Base-by-base conservation (phyloP, 352 stramenopile genomes). In the Phytophthora sp. region DNA sequence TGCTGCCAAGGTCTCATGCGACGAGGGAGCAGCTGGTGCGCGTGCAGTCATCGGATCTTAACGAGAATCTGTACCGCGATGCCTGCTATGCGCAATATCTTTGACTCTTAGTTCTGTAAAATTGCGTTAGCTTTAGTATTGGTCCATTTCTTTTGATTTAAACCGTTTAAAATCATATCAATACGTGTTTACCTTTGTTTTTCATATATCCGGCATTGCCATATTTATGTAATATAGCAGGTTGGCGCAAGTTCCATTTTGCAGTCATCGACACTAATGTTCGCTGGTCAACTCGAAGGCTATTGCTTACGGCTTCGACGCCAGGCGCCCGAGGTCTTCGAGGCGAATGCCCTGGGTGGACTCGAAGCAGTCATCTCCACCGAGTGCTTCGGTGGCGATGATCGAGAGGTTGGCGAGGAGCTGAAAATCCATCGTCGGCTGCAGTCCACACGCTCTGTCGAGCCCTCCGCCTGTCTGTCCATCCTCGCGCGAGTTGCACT, bases 1-100 rank as follows among this genome's bases (percentile, higher is more conserved):
- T 53, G 9, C 2, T 60, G 46, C 10, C 38, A 54, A 30, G 45
- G 41, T 54, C 53, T 64, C 44, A 58, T 65, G 59, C 27, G 17
- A 68, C 39, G 58, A 54, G 57, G 31, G 43, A 60, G 38, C 42
- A 56, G 27, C 27, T 54, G 45, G 28, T 17, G 45, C 46, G 17
- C 18, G 24, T n/a, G 59, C 53, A 64, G 53, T 58, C 45, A 58
- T 58, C 42, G 31, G 17, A n/a, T n/a, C n/a, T n/a, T n/a, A n/a
- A n/a, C n/a, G n/a, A n/a, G n/a, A n/a, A n/a, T n/a, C n/a, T n/a
- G n/a, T n/a, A n/a, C n/a, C n/a, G n/a, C n/a, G n/a, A n/a, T n/a
- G n/a, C n/a, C n/a, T n/a, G n/a, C n/a, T n/a, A n/a, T n/a, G n/a
- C n/a, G n/a, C n/a, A n/a, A n/a, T n/a, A n/a, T n/a, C n/a, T n/a